Percentiles rank a stretch among this genome's conserved stretches.
Conservation (phyloP, 306 rosid species). For the Amphicarpaea edgeworthii region DNA sequence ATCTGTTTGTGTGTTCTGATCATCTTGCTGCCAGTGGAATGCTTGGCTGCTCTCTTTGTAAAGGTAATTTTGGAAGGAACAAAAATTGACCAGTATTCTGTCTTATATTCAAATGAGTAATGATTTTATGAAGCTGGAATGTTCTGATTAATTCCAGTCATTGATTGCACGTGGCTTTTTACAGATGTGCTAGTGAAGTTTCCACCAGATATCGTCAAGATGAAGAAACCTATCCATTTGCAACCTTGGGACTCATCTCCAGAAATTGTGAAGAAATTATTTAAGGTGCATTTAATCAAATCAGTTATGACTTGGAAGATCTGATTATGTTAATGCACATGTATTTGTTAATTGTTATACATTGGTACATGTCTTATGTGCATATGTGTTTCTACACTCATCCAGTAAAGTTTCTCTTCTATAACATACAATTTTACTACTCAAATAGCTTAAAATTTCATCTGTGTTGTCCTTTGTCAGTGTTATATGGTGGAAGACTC, state of each 20-base stretch:
- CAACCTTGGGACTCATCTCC: conserved; percentile 94
- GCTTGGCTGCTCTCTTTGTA: conserved; percentile 78
- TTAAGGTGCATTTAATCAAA: conserved; percentile 72
- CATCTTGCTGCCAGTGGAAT: conserved; percentile 64
- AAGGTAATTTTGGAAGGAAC: conserved; percentile 65
- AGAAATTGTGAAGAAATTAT: conserved; percentile 82
- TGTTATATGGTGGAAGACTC: neutral
- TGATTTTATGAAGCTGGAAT: conserved; percentile 35
- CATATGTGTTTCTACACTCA: neutral
- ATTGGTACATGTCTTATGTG: conserved; percentile 2
- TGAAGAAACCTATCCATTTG: conserved; percentile 86
- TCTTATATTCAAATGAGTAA: conserved; percentile 30
- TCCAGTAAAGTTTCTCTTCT: neutral
- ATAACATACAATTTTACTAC: neutral
- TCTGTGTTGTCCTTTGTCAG: conserved; percentile 1
- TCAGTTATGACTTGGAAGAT: conserved; percentile 31
- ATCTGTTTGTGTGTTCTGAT: conserved; percentile 59
- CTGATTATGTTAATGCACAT: conserved; percentile 8
- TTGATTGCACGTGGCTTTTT: conserved; percentile 40
- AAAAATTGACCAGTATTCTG: conserved; percentile 25
- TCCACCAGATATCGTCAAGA: conserved; percentile 85
- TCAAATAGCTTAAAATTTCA: neutral
- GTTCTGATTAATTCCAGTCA: conserved; percentile 38
- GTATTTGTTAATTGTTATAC: conserved; percentile 2
- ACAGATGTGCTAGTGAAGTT: conserved; percentile 82